Evolutionary conservation across 192 early-diverging fungal species (phyloP), one percentile per base, ranked within the genome.

Genomic region (Piromyces sp.): DNA sequence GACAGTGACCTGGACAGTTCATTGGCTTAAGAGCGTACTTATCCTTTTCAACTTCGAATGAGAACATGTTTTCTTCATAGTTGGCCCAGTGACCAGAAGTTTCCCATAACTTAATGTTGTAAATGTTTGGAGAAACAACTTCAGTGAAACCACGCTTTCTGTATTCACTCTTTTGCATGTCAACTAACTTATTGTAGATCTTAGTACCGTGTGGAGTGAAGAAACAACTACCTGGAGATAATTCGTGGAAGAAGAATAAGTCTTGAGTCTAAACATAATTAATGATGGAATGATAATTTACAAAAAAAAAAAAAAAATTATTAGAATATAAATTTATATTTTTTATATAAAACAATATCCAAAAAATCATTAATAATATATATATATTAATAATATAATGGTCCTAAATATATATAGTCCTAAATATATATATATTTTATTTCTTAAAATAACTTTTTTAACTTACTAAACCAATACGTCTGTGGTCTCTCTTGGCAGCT

Each of bases 121-220:
- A 99, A 94, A 99, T 96, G 88, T 99, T 99, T 82, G 98, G 98
- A 16, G 95, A 93, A 82, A 98, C 92, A 36, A 99, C 98, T 89
- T 99, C 98, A 78, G 93, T 90, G 88, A 95, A 99, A 30, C 98
- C 98, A 80, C 97, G 94, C 82, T 95, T 91, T 80, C 92, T 88
- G 86, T 99, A 98, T 88, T 97, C 93, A 12, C 79, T 83, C 83
- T 92, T 95, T 86, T 96, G 95, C 82, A 99, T 90, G 31, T 96
- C 93, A 83, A 96, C 90, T 82, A 99, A 88, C 17, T 92, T 92
- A 88, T 98, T 99, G 92, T 98, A 98, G 87, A 99, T 94, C 68
- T 95, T 91, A 19, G 98, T 85, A 82, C 98, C 98, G 83, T 97
- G 92, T n/a, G 98, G 98, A 80, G 97, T 87, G 89, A 96, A 96